Base-by-base conservation (phyloP, 495 filamentous ascomycete species). In the Neurospora hispaniola region DNA sequence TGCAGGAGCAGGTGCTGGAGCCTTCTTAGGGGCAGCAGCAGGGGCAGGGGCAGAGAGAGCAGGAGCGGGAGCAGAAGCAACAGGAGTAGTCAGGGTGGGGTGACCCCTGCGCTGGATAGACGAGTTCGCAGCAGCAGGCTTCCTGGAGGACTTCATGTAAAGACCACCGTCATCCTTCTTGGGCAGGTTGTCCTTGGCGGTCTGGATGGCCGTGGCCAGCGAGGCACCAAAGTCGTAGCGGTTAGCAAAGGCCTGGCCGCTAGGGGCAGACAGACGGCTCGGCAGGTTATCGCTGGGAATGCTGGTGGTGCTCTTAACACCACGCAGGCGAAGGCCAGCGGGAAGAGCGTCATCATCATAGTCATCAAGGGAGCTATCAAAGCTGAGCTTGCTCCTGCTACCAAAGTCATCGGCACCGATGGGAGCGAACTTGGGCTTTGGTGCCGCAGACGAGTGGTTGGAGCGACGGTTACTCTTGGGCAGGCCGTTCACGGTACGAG, bases 221-320 rank as follows among this genome's bases (percentile, higher is more conserved):
- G 96, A 98, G 42, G 92, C 92, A 66, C 91, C 89, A 78, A 99
- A 98, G 81, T 98, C 94, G 80, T 99, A 99, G 48, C 96, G 90
- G 78, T 92, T 93, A 48, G 93, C 90, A 76, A 98, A 97, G 43
- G 90, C 92, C 78, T 95, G 93, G 41, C 88, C 90, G 71, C 85
- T 85, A 18, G 88, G 87, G 70, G 88, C 87, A 43, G 89, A 78
- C n/a, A 85, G 71, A 38, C 85, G 81, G 48, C 80, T 78, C 12
- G 82, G 71, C 8, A 88, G 75, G 75, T 85, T 86, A 69, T 88
- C 86, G 69, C 83, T 86, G 23, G 84, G 79, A 16, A 88, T 71
- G 54, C 75, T 84, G 23, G 80, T 75, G 23, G 83, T 78, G 27
- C 85, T 86, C 74, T 83, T 85, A 27, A 84, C 82, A 42, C 82